Conservation (phyloP, 1,284 basidiomycete species). For the Papiliotrema laurentii region DNA sequence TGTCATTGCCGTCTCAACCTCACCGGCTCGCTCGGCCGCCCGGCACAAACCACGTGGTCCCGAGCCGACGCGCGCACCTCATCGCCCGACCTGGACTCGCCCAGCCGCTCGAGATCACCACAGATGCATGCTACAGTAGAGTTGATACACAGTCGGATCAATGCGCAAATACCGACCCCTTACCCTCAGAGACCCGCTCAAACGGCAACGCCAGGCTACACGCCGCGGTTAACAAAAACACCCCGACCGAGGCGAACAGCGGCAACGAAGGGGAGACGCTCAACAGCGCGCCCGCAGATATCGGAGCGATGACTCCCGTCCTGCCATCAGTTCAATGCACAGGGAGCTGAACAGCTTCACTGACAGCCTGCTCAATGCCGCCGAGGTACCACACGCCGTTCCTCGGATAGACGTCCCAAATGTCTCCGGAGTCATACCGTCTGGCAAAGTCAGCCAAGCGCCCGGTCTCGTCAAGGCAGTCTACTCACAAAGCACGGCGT, state of each 20-base stretch:
- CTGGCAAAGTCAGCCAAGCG: constrained; percentile 18
- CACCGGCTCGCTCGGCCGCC: too few relatives aligned
- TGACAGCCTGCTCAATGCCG: constrained; percentile 79
- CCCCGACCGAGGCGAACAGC: constrained; percentile 67
- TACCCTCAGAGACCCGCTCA: constrained; percentile 28
- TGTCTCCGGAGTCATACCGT: constrained; percentile 83
- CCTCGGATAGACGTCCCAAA: constrained; percentile 79
- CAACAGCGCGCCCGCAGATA: constrained; percentile 76
- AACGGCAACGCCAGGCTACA: constrained; percentile 61
- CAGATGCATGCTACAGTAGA: too few relatives aligned
- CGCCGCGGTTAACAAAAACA: constrained; percentile 64
- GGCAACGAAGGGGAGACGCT: constrained; percentile 68
- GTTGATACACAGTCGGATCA: too few relatives aligned
- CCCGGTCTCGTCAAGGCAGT: constrained; percentile 12
- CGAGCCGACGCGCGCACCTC: too few relatives aligned
- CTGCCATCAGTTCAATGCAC: constrained; percentile 49
- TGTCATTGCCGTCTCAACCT: too few relatives aligned
- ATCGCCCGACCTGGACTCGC: too few relatives aligned
- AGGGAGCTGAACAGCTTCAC: constrained; percentile 33
- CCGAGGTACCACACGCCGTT: constrained; percentile 85
- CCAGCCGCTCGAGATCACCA: too few relatives aligned
- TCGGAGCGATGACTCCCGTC: constrained; percentile 84
- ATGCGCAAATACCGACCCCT: constrained; percentile 6
- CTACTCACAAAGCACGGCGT: constrained; percentile 77
- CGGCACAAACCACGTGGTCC: too few relatives aligned